Conservation (phyloP, 805 yeast genomes). For the Dipodascopsis tothii region DNA sequence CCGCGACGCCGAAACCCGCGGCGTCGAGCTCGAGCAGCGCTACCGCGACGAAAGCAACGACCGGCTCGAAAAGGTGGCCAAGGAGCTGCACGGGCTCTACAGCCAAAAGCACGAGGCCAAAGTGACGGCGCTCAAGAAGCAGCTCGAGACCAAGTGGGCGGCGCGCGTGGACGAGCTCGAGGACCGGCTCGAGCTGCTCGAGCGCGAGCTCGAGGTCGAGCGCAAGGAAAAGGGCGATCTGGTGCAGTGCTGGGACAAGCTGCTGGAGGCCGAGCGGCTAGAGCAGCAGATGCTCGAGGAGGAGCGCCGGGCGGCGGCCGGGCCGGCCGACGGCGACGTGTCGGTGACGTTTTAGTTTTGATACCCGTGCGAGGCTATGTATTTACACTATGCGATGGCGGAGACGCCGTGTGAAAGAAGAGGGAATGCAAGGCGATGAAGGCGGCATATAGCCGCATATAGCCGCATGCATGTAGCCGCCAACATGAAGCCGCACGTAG, state of each 20-base stretch:
- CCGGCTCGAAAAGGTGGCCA: constrained; percentile 18
- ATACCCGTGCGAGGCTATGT: no score
- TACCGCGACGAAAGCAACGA: constrained; percentile 7
- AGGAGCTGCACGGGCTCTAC: constrained; percentile 17
- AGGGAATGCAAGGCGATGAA: no score
- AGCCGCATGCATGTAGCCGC: no score
- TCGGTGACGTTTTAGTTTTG: neutral
- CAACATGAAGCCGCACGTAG: no score
- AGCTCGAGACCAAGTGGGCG: constrained; percentile 13
- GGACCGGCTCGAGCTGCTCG: constrained; percentile 2
- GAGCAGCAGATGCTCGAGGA: neutral
- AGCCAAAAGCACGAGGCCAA: constrained; percentile 18
- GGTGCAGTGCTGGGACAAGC: constrained; percentile 18
- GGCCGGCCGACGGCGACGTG: neutral
- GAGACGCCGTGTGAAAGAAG: no score
- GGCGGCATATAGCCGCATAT: no score
- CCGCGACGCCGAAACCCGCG: constrained; percentile 8
- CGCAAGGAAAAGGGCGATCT: constrained; percentile 19
- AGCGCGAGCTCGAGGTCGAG: constrained; percentile 9
- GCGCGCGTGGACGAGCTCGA: constrained; percentile 5
- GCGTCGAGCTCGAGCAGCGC: constrained; percentile 6
- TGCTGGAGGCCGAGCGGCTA: constrained; percentile 14
- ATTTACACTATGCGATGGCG: no score
- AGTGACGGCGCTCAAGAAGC: constrained; percentile 14
- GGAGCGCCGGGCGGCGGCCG: neutral